Base-by-base conservation (phyloP, 169 alveolate genomes). In the Amoebophrya sp. region DNA sequence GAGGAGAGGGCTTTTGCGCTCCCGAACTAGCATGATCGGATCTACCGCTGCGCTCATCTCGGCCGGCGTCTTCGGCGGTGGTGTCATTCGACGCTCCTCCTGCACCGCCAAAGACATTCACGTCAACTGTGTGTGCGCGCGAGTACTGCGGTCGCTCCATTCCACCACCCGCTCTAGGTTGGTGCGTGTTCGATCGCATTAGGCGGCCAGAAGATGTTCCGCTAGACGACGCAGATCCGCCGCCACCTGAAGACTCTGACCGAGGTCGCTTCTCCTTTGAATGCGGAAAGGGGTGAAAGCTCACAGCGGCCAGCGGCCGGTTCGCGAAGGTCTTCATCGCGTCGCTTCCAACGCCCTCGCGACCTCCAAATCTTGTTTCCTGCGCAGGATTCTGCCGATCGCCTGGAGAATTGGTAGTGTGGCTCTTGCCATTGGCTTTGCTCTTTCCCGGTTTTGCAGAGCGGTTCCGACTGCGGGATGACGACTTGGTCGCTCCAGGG, bases 291-390 rank as follows among this genome's bases (percentile, higher is more conserved):
- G 83, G 83, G 83, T 65, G 83, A 36, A 65, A 65, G 26, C 83
- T 65, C 83, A 26, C 83, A 29, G 83, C 83, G 26, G 83, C 83
- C 83, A 65, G 83, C 38, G 83, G 83, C 38, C 83, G 83, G 26
- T 65, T 65, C 38, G n/a, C 83, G 33, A 65, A 65, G n/a, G 18
- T 1, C n/a, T 65, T 6, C 83, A 65, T 65, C 83, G 12, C 2
- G 10, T 36, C 83, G 2, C 38, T 36, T 29, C n/a, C 83, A 29
- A 65, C 83, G 33, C 83, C 83, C 83, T 65, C 83, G 83, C 83
- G 83, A 10, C 83, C 83, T 29, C 83, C 83, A 36, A 65, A 65
- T 26, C 83, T 29, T 0, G 39, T 26, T 18, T 65, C 83, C 83
- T 65, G 83, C 83, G 83, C 83, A 1, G 83, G 83, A 36, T 65